These are phyloP conservation scores for Millerozyma acaciae DNA, from an alignment of 805 yeast species.

Conservation along the genomic window DNA sequence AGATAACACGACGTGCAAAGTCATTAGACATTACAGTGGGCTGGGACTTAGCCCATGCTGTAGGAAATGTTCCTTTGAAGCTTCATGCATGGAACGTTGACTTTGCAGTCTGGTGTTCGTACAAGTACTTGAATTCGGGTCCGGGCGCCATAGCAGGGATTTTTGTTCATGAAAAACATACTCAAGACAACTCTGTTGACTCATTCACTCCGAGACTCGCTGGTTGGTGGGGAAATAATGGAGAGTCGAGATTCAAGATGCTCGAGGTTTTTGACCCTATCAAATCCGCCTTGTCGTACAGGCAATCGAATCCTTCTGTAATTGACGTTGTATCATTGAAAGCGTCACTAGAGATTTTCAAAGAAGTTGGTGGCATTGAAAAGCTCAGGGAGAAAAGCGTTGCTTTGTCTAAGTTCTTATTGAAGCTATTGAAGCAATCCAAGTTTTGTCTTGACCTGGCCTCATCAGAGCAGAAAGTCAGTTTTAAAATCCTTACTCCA, in stretches of 20 bases:
- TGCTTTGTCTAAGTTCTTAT: constrained; percentile 54
- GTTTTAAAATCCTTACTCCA: constrained; percentile 77
- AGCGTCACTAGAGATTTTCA: constrained; percentile 60
- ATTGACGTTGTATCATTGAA: constrained; percentile 73
- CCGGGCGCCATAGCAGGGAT: constrained; percentile 93
- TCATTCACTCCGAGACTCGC: constrained; percentile 65
- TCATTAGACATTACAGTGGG: constrained; percentile 57
- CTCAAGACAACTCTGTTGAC: constrained; percentile 23
- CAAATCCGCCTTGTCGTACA: constrained; percentile 78
- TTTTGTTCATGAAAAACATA: constrained; percentile 60
- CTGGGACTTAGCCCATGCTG: constrained; percentile 96
- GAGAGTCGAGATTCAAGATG: constrained; percentile 73
- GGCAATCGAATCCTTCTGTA: constrained; percentile 90
- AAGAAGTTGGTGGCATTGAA: constrained; percentile 60
- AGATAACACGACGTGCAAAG: constrained; percentile 66
- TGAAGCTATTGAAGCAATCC: constrained; percentile 43
- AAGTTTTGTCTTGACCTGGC: constrained; percentile 38
- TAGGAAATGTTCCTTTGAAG: constrained; percentile 73
- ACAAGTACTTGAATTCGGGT: constrained; percentile 86
- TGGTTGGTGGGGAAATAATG: constrained; percentile 97
- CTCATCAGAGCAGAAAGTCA: constrained; percentile 18
- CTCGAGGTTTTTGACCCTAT: constrained; percentile 73
- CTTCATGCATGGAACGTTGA: constrained; percentile 90
- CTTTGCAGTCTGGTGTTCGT: constrained; percentile 93
- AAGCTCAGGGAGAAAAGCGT: constrained; percentile 54